These are phyloP conservation scores for Daedalea quercina DNA, from an alignment of 768 basidiomycete genomes.

Conservation along the genomic window DNA sequence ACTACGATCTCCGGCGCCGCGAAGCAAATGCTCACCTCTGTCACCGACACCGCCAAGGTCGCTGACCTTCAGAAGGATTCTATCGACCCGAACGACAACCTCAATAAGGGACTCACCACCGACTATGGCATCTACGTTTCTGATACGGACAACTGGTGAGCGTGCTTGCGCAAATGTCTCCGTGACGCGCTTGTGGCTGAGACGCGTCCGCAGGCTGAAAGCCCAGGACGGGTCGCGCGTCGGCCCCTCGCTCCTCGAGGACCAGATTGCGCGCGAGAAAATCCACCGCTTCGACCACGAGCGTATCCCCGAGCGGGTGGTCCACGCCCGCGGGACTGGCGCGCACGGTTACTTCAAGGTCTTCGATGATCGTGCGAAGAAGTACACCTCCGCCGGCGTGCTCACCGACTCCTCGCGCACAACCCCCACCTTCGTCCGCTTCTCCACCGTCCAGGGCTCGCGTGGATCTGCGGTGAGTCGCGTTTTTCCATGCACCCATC, in stretches of 20 bases:
- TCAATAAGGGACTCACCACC: constrained; percentile 40
- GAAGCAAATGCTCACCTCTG: constrained; percentile 19
- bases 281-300: constrained; percentile 81
- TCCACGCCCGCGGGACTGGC: constrained; percentile 65
- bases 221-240: constrained; percentile 36
- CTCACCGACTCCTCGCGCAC: constrained; percentile 66
- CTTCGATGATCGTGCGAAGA: constrained; percentile 56
- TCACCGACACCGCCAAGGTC: constrained; percentile 17
- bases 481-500: background rate
- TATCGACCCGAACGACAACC: constrained; percentile 21
- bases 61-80: constrained; percentile 24
- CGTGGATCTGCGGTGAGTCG: constrained; percentile 70
- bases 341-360: constrained; percentile 84
- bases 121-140: constrained; percentile 54
- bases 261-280: constrained; percentile 64
- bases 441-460: constrained; percentile 80
- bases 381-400: constrained; percentile 64
- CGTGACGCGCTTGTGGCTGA: background rate
- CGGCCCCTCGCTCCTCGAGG: constrained; percentile 76
- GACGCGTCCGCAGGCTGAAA: constrained; percentile 42
- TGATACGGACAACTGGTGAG: constrained; percentile 62
- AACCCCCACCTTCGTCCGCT: constrained; percentile 77
- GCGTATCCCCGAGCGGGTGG: constrained; percentile 82
- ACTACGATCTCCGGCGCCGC: constrained; percentile 13
- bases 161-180: background rate